These are phyloP conservation scores for Hura crepitans DNA, from an alignment of 441 rosid genomes.

Conservation along the genomic window DNA sequence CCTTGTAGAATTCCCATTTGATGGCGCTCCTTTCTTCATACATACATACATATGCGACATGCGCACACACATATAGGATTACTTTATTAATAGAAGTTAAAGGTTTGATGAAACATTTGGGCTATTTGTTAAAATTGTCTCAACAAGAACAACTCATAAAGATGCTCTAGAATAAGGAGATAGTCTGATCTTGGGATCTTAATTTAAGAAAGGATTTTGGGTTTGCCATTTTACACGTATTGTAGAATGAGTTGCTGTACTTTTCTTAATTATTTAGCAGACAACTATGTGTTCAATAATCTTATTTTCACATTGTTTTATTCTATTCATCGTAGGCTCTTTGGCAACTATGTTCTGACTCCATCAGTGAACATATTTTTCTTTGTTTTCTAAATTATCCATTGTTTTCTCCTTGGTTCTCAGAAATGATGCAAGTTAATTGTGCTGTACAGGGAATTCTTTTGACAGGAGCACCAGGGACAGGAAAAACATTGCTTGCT, in stretches of 20 bases:
- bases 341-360: not conserved
- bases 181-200: not conserved
- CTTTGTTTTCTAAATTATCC: not conserved
- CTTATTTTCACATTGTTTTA: not conserved
- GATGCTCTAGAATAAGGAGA: not conserved
- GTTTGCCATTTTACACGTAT: too few species aligned
- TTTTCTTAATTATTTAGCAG: not conserved
- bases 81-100: not conserved
- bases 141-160: not conserved
- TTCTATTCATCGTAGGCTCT: slow-evolving; percentile 4
- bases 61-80: not conserved
- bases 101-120: not conserved
- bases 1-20: not conserved
- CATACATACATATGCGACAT: not conserved
- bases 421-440: slow-evolving; percentile 5
- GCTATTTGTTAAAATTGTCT: not conserved
- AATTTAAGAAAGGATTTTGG: not conserved
- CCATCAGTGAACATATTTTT: not conserved
- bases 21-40: not conserved
- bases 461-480: slow-evolving; percentile 98
- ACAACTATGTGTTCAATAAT: not conserved
- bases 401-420: not conserved
- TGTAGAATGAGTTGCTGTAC: not conserved
- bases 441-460: slow-evolving; percentile 75
- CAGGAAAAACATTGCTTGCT: slow-evolving; percentile 95